Evolutionary conservation across 2,329 filamentous ascomycete genomes (phyloP), one percentile per base, ranked within the genome.

Genomic region (Pseudopyricularia cyperi): DNA sequence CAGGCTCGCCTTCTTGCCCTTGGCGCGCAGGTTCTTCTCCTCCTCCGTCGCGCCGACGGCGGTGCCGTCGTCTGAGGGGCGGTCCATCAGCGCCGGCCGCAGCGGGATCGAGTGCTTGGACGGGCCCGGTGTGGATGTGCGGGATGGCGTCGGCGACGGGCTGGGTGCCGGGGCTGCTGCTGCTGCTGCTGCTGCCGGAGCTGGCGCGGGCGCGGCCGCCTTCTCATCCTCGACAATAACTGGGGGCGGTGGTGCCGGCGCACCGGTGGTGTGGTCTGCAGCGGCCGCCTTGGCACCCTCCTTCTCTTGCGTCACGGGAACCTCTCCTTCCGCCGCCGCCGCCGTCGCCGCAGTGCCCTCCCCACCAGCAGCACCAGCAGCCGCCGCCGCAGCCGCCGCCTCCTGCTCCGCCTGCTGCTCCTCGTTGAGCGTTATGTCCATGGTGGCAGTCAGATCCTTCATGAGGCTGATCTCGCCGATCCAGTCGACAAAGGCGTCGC

Each of bases 381-480:
- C 37, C 2, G 55, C 58, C 2, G 57, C 57, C 12, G 73, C 68
- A 39, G 72, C 70, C 14, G 69, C 70, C 22, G 69, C 71, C 17
- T 67, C 66, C 0, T 66, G 66, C 55, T 70, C 71, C 12, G 67
- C 68, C 46, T 71, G 70, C 46, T 79, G 82, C 55, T 84, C 81
- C 55, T 83, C 82, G 52, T 87, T 76, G 82, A 89, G 91, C 19
- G 89, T 90, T 59, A 98, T 97, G 62, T 98, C 93, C 91, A 98
- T 97, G 46, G 90, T 95, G 62, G 89, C 89, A 17, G 91, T 97
- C 52, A 98, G 77, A 63, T 98, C 93, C 73, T 96, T 97, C 87
- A 98, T 96, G 53, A 98, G 80, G 50, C 88, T 93, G 60, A 98
- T 95, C 75, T 98, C 93, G 59, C 93, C 93, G 63, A 98, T 97